Percentiles rank a stretch among this genome's conserved stretches.
phyloP scores from a whole-genome alignment of 441 rosid genomes.

The Mallotus japonicus region DNA sequence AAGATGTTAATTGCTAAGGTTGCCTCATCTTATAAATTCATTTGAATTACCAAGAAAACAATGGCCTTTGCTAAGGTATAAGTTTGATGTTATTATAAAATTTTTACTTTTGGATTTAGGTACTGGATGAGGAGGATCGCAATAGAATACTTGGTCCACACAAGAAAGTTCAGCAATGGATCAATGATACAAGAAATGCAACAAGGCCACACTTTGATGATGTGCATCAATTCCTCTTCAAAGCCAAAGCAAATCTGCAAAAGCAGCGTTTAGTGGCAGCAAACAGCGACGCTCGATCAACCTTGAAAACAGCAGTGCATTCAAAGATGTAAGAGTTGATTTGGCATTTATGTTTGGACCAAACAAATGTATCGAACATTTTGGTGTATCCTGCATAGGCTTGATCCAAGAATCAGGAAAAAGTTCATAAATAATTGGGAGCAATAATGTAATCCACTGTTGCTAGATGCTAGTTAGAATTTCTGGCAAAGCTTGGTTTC shows the following conservation, averaged over 20 bases:
- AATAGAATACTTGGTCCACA: conserved; percentile 52
- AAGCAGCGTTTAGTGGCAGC: conserved; percentile 29
- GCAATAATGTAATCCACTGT: no score
- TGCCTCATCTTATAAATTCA: no score
- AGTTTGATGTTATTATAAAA: conserved; percentile 1
- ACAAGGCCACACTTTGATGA: conserved; percentile 77
- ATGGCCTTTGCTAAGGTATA: no score
- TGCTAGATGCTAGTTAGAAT: no score
- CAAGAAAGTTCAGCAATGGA: conserved; percentile 77
- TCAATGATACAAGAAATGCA: conserved; percentile 62
- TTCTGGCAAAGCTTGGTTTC: no score
- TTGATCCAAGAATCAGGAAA: no score
- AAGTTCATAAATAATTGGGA: no score
- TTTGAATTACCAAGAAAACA: no score
- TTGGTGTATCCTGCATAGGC: no score
- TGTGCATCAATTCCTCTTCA: conserved; percentile 56
- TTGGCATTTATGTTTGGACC: not conserved
- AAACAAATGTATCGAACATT: no score
- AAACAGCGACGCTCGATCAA: conserved; percentile 26
- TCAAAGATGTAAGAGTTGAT: conserved; percentile 41
- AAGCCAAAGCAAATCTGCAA: conserved; percentile 40
- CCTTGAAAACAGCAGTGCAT: conserved; percentile 30
- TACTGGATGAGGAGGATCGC: conserved; percentile 68
- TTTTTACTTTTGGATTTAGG: conserved; percentile 33
- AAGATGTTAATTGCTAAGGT: no score